Evolutionary conservation across 768 basidiomycete species (phyloP).

Genomic region (Boletus bicolor): DNA sequence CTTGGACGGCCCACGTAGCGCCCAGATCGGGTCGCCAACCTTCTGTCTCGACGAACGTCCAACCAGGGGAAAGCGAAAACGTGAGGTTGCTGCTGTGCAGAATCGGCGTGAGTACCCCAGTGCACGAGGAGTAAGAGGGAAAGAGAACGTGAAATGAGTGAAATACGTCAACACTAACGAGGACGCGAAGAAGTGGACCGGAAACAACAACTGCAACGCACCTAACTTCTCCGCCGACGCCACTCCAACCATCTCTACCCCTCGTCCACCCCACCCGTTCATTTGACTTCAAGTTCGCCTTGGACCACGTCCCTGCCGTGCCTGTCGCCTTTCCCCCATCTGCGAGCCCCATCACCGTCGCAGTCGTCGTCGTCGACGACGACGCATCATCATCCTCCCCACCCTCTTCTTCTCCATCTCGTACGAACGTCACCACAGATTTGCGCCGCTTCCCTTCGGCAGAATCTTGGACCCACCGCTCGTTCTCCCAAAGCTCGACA

Average conservation of each 20-base stretch:
- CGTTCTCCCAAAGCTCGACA: constrained; percentile 82
- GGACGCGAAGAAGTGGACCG: background rate
- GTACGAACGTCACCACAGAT: background rate
- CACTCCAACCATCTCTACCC: constrained; percentile 15
- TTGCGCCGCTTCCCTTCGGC: constrained; percentile 6
- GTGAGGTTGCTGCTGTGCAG: constrained; percentile 69
- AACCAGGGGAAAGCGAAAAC: constrained; percentile 71
- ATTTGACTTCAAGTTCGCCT: constrained; percentile 8
- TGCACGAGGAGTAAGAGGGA: background rate
- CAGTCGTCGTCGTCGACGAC: background rate
- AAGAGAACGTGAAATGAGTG: background rate
- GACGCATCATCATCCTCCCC: constrained; percentile 4
- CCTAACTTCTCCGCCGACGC: constrained; percentile 10
- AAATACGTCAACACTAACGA: background rate
- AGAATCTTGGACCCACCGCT: constrained; percentile 48
- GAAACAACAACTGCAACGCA: background rate
- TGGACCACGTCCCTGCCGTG: constrained; percentile 12
- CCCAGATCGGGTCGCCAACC: constrained; percentile 70
- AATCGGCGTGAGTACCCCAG: constrained; percentile 18
- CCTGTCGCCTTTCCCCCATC: background rate
- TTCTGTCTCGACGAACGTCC: constrained; percentile 74
- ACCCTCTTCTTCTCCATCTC: constrained; percentile 13
- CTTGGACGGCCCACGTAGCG: constrained; percentile 25
- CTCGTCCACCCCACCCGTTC: constrained; percentile 12
- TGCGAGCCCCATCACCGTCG: background rate